phyloP scores from a whole-genome alignment of 1,139 yeast genomes.

The Geotrichum europaeum region DNA sequence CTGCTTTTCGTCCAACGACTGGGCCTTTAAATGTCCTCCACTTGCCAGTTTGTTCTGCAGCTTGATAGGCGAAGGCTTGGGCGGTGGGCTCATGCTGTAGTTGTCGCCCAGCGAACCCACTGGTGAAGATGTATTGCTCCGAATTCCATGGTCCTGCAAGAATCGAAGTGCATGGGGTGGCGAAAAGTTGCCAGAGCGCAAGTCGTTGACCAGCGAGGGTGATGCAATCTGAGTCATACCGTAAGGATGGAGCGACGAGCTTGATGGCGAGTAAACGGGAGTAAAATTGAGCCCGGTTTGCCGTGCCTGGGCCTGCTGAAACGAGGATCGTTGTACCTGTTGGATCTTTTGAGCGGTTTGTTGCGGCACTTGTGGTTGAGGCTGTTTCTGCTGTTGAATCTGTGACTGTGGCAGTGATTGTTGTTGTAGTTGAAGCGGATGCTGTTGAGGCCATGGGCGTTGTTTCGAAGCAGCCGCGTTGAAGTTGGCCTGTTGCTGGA shows the following conservation, averaged over 20 bases:
- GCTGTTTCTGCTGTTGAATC: conserved; percentile 6
- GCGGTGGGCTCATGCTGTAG: conserved; percentile 10
- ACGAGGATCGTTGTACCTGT: neutral
- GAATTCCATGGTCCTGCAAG: conserved; percentile 15
- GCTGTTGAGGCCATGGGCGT: conserved; percentile 15
- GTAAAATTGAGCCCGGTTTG: neutral
- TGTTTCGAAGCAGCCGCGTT: conserved; percentile 12
- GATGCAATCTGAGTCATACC: conserved; percentile 16
- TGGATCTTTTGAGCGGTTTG: neutral
- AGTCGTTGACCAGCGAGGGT: conserved; percentile 7
- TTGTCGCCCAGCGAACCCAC: conserved; percentile 24
- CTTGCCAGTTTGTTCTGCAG: neutral
- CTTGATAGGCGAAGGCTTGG: conserved; percentile 1
- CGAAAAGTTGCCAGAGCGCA: conserved; percentile 16
- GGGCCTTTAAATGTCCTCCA: neutral
- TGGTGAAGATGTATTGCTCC: conserved; percentile 23
- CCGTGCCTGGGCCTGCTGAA: neutral
- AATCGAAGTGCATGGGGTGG: conserved; percentile 16
- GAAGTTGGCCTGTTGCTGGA: neutral
- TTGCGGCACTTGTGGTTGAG: neutral
- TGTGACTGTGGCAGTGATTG: neutral
- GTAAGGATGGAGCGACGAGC: conserved; percentile 8
- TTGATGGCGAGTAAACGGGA: conserved; percentile 1
- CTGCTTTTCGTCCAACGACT: conserved; percentile 21
- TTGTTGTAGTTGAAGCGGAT: conserved; percentile 9